Base-by-base conservation (phyloP, 192 early-diverging fungal species). In the Spizellomyces sp. region DNA sequence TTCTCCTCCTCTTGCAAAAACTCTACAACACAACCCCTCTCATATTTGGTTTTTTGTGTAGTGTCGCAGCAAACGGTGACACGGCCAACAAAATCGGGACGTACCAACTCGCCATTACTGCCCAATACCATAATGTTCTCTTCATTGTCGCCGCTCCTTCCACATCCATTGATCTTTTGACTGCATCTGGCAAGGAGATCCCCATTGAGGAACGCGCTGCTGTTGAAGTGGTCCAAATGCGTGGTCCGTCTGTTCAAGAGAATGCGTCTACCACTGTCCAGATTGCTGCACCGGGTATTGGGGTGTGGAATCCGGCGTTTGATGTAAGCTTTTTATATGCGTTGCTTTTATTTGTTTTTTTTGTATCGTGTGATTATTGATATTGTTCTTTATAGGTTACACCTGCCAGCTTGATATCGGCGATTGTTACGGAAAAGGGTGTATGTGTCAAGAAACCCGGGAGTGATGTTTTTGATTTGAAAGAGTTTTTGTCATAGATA, bases 61-160 rank as follows among this genome's bases (percentile, higher is more conserved):
- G 83, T 17, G 94, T 99, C 3, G 94, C 96, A 7, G 87, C 88
- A 8, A 99, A 98, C 75, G 97, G 97, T 52, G 97, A 99, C 70
- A 98, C 96, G 0, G 95, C 96, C 42, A 98, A 98, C 81, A 99
- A 98, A 77, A 98, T 99, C 66, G 97, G 97, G 12, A 99, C 96
- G 6, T 99, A 98, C 67, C 97, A 99, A 74, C 79, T 99, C 57
- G 96, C 97, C 21, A 95, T 99, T 67, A 82, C 91, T 8, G 97
- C 97, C 9, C 84, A 82, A 54, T 87, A 89, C 77, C 95, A 98
- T 75, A 83, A 83, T 15, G 84, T 95, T 6, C 85, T 84, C 19
- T 98, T 99, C 71, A 91, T 99, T 59, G 97, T 99, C 1, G 96
- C 97, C n/a, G 97, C 97, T 0, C 97, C 97, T 6, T 83, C 87